A percentile compares a stretch with the other conserved stretches of the same genome.
Conservation (phyloP, 768 basidiomycete species). For the Termitomyces sp. region DNA sequence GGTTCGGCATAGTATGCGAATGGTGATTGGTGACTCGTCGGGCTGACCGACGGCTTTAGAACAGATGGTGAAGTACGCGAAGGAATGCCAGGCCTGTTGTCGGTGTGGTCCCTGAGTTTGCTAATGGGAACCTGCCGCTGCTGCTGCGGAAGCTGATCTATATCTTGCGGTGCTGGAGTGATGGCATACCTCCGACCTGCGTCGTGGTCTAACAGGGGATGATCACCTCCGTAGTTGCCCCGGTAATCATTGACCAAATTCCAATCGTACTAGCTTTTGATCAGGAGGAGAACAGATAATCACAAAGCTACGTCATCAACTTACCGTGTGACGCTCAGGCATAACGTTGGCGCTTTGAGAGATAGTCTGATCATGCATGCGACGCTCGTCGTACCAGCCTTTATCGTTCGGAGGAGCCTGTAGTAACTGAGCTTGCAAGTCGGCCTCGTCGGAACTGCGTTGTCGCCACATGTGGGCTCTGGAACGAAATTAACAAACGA, state of each 20-base stretch:
- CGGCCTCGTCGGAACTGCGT: neutral
- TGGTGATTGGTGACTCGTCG: neutral
- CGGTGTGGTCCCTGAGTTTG: neutral
- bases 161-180: conserved; percentile 1
- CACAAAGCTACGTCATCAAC: neutral
- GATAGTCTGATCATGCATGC: neutral
- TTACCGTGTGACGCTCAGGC: conserved; percentile 6
- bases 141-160: neutral
- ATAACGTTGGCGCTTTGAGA: conserved; percentile 1
- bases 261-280: neutral
- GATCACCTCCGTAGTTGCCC: neutral
- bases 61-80: neutral
- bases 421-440: neutral
- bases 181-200: neutral
- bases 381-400: neutral
- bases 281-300: neutral
- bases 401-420: neutral
- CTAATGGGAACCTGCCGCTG: neutral
- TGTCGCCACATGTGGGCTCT: neutral
- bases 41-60: neutral
- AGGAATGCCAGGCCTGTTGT: neutral
- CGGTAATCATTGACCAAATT: neutral
- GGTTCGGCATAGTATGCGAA: neutral
- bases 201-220: neutral
- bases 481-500: neutral